Percentiles rank a stretch among this genome's conserved stretches.
phyloP scores from a whole-genome alignment of 23 red algal genomes.

The Agarophyton chilense region DNA sequence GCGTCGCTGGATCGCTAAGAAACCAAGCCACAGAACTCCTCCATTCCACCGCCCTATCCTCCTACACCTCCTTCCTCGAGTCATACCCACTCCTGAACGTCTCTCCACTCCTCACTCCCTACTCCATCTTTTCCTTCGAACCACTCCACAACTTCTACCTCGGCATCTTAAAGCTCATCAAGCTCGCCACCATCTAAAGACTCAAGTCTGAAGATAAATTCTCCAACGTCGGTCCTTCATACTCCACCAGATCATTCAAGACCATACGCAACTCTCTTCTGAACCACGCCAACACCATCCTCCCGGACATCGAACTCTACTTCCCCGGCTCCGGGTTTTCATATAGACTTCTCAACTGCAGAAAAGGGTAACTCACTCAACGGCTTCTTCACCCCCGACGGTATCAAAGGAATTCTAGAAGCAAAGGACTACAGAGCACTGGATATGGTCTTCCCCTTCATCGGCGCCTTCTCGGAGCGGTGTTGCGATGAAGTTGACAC shows the following conservation, averaged over 20 bases:
- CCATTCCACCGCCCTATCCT: background rate
- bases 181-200: background rate
- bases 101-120: background rate
- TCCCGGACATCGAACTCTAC: background rate
- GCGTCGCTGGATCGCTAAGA: background rate
- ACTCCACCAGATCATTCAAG: background rate
- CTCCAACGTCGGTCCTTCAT: background rate
- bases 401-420: too few species aligned
- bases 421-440: too few species aligned
- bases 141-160: slow-evolving; percentile 13
- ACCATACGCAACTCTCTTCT: background rate
- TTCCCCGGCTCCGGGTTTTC: too few species aligned
- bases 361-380: background rate
- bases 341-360: too few species aligned
- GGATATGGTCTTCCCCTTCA: slow-evolving; percentile 50
- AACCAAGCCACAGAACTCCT: background rate
- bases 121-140: slow-evolving; percentile 15
- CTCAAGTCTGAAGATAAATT: background rate
- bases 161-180: slow-evolving; percentile 20
- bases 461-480: background rate
- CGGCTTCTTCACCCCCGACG: too few species aligned
- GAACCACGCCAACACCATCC: background rate
- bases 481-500: slow-evolving; percentile 6
- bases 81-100: too few species aligned
- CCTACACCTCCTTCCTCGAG: background rate